Evolutionary conservation across 176 grass and related monocot genomes (phyloP), one percentile per base, ranked within the genome.

Genomic region (Themeda triandra): DNA sequence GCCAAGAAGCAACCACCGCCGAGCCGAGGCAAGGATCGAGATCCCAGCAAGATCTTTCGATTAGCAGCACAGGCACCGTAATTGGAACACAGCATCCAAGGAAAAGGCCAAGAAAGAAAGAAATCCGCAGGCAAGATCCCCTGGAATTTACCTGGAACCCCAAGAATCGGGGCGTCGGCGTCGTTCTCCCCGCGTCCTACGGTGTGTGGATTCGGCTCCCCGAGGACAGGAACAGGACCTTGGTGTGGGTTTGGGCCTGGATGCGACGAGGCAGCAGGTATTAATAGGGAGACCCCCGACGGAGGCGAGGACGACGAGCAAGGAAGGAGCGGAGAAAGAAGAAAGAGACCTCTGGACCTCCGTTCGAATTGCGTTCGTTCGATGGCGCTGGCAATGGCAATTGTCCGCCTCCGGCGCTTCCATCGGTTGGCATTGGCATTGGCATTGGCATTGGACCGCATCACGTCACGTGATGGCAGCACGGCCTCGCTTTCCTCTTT

Each of bases 101-200:
- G 4, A 29, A 63, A 63, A 4, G n/a, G 9, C n/a, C 10, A 62
- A 28, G 11, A 63, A 28, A 19, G 15, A 13, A 17, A 80, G 59
- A 66, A 15, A 32, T 29, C 54, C n/a, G n/a, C 40, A 31, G 5
- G 28, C 9, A 62, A 69, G 36, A 80, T 80, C 39, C 21, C 21
- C 41, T 23, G 63, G 69, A 69, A 25, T 48, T 85, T 84, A 85
- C 87, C 82, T 85, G 45, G 25, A 41, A 27, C 21, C 71, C 33
- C 35, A 30, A 69, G 78, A 45, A 45, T 56, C 41, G 8, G 84
- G 13, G 70, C 60, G 32, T 11, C 24, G 36, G 36, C 36, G 36
- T 40, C 32, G 32, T 33, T 9, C 28, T 4, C 25, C 33, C 41
- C 37, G 60, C 19, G 78, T 76, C 32, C 29, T 68, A 19, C 24